Base-by-base conservation (phyloP, 129 eudicot genomes). In the Daucus carota region DNA sequence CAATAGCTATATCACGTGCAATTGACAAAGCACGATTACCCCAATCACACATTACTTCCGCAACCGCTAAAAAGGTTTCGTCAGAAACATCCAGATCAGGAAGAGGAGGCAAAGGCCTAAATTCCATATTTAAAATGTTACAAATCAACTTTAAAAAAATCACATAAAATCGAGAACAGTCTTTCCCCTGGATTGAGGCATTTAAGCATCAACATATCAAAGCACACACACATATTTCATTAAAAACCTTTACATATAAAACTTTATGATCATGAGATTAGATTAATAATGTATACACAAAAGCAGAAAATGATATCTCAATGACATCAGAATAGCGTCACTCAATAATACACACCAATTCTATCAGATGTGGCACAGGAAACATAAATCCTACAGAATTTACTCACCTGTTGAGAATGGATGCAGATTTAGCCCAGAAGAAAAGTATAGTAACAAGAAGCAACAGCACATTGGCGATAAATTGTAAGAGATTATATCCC, bases 361-460 rank as follows among this genome's bases (percentile, higher is more conserved):
- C n/a, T n/a, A n/a, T n/a, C n/a, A n/a, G n/a, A n/a, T n/a, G n/a
- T n/a, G n/a, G n/a, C n/a, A n/a, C n/a, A n/a, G n/a, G n/a, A 14
- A 7, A 70, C 34, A 15, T n/a, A 7, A 41, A 41, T 13, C 15
- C 46, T 8, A 9, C 28, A 42, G 31, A n/a, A 34, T 65, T 67
- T 14, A 26, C 72, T 41, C 52, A 90, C 97, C 98, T 89, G 74
- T 91, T 94, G 54, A 94, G 97, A 77, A 91, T 87, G 22, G 92
- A 78, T 45, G 98, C 98, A 34, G 98, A 89, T 85, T 89, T 91
- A 46, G 98, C 97, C 98, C 98, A 94, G 62, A 91, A 77, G 85
- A 93, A 94, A 80, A 94, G 87, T 78, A 94, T 94, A 33, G 79
- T 76, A 75, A 91, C 90, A 68, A 91, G 87, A 70, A 91, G 92